Evolutionary conservation across 176 grass and related monocot genomes (phyloP).

Genomic region (barley (Hordeum vulgare)): MorexV3_pseudomolecules_assembly NC_058524.1:550469328-550469827

Average conservation of each 20-base stretch:
- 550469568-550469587: not conserved
- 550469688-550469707: no score
- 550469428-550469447: not conserved
- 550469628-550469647: no score
- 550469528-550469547: not conserved
- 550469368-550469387: not conserved
- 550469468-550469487: not conserved
- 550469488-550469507: not conserved
- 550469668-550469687: no score
- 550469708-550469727: no score
- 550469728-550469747: no score
- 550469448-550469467: not conserved
- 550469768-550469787: no score
- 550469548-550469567: not conserved
- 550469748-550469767: no score
- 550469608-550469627: no score
- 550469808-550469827: no score
- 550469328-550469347: slow-evolving; percentile 7
- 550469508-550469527: not conserved
- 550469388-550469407: not conserved
- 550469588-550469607: not conserved
- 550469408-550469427: not conserved
- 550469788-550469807: no score
- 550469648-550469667: no score
- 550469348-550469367: slow-evolving; percentile 7